These are phyloP conservation scores for Amorphotheca resinae DNA, from an alignment of 495 filamentous ascomycete genomes.

Conservation along the genomic window DNA sequence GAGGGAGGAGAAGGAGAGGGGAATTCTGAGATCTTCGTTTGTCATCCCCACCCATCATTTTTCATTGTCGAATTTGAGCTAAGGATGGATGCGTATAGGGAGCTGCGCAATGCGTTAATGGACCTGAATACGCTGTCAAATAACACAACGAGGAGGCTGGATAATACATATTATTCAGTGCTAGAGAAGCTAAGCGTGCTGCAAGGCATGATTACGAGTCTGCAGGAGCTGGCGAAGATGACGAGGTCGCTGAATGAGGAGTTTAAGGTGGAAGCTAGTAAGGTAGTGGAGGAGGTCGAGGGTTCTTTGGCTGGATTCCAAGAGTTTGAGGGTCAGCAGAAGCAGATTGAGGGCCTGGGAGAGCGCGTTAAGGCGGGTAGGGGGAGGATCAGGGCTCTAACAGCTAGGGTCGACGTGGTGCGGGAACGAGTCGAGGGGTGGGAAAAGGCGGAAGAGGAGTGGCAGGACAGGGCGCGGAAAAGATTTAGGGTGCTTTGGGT, in stretches of 20 bases:
- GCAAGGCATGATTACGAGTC: slow-evolving; percentile 49
- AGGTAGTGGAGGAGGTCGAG: slow-evolving; percentile 47
- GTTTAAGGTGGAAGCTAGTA: slow-evolving; percentile 49
- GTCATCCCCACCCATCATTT: too few species aligned
- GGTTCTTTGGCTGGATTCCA: slow-evolving; percentile 54
- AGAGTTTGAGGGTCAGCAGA: slow-evolving; percentile 57
- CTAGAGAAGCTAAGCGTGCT: slow-evolving; percentile 63
- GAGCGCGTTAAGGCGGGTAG: slow-evolving; percentile 50
- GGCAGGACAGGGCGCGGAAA: slow-evolving; percentile 54
- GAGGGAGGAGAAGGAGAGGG: slow-evolving; percentile 29
- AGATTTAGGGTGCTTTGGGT: slow-evolving; percentile 51
- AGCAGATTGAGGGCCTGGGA: slow-evolving; percentile 52
- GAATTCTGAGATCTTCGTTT: slow-evolving; percentile 30
- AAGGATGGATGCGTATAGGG: slow-evolving; percentile 12
- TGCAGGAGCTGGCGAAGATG: slow-evolving; percentile 57
- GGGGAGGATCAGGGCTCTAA: slow-evolving; percentile 49
- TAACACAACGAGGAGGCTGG: slow-evolving; percentile 58
- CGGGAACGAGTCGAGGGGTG: slow-evolving; percentile 52
- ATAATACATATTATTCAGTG: slow-evolving; percentile 76
- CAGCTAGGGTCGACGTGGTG: slow-evolving; percentile 52
- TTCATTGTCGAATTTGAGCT: too few species aligned
- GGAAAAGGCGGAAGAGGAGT: slow-evolving; percentile 59
- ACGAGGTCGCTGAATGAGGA: slow-evolving; percentile 45
- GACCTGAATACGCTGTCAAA: slow-evolving; percentile 33
- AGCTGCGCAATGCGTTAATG: slow-evolving; percentile 25